Evolutionary conservation across 768 basidiomycete species (phyloP).

Genomic region (Rhodotorula kratochvilovae): DNA sequence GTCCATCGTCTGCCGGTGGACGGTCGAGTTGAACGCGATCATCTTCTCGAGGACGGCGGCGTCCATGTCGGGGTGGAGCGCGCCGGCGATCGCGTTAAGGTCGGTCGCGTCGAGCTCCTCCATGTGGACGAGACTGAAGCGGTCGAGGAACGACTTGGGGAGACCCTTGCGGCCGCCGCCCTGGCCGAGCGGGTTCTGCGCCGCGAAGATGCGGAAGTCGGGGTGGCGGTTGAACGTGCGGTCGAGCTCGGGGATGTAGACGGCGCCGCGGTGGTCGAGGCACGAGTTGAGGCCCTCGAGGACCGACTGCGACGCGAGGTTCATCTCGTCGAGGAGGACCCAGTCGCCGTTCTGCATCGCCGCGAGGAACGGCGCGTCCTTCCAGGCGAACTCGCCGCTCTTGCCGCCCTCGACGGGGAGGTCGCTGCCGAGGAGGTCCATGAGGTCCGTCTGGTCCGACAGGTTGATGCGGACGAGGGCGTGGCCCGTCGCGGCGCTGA

Average conservation of each 20-base stretch:
- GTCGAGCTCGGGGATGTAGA: conserved; percentile 90
- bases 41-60: conserved; percentile 60
- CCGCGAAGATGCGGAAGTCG: conserved; percentile 93
- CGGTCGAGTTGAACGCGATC: conserved; percentile 71
- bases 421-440: conserved; percentile 94
- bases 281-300: conserved; percentile 95
- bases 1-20: conserved; percentile 64
- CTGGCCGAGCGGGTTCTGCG: conserved; percentile 92
- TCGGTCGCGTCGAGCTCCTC: conserved; percentile 76
- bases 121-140: conserved; percentile 95
- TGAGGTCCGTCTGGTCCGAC: conserved; percentile 94
- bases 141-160: conserved; percentile 93
- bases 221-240: conserved; percentile 83
- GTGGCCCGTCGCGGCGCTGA: conserved; percentile 75
- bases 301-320: conserved; percentile 91
- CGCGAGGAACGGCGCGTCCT: conserved; percentile 88
- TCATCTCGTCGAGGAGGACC: conserved; percentile 99
- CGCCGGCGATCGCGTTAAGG: conserved; percentile 68
- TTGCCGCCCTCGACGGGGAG: conserved; percentile 86
- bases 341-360: conserved; percentile 93
- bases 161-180: conserved; percentile 96
- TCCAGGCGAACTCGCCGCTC: conserved; percentile 93
- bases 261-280: conserved; percentile 88
- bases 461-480: conserved; percentile 86
- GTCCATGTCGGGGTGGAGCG: conserved; percentile 64